Evolutionary conservation across 352 stramenopile genomes (phyloP), one percentile per base, ranked within the genome.

Genomic region (Pythium biforme): DNA sequence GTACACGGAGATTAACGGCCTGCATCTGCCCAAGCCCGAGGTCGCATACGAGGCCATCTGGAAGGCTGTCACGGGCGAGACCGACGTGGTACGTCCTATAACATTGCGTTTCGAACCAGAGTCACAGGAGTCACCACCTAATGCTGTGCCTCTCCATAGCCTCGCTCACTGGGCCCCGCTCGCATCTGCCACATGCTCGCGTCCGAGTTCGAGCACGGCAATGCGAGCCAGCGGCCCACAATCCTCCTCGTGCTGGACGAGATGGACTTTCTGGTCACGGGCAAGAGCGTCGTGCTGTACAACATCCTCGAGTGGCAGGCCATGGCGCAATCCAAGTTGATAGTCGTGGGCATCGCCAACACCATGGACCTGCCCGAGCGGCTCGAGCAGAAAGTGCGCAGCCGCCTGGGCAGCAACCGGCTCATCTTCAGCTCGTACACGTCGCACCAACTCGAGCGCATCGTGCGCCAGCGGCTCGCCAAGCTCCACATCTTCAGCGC

Each of bases 321-420:
- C 2, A 69, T 76, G 26, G 48, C 68, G 17, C 73, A 73, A 4
- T 80, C 83, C 37, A 90, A 90, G 49, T 77, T 92, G 43, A 66
- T 90, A 31, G 59, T 92, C 39, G 64, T 92, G 10, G 83, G 83
- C 55, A 92, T 92, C 57, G 83, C 80, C 52, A 92, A 92, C 69
- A 90, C 80, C 4, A 92, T 92, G 82, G 83, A 92, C 54, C 48
- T 92, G 45, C 83, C 83, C 11, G 83, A 92, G 60, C 77, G 83
- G 19, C 64, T 92, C 45, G 74, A 79, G 39, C 76, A 77, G 12
- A 92, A 92, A 54, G 79, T 92, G 26, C 79, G 78, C 53, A 90
- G 80, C 59, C 76, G 83, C 20, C 62, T 92, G 8, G 78, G 79
- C 40, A 74, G 68, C 15, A 79, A 88, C 54, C 80, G 83, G 46